Evolutionary conservation across 2,329 filamentous ascomycete genomes (phyloP).

Genomic region (Coniochaeta sp.): DNA sequence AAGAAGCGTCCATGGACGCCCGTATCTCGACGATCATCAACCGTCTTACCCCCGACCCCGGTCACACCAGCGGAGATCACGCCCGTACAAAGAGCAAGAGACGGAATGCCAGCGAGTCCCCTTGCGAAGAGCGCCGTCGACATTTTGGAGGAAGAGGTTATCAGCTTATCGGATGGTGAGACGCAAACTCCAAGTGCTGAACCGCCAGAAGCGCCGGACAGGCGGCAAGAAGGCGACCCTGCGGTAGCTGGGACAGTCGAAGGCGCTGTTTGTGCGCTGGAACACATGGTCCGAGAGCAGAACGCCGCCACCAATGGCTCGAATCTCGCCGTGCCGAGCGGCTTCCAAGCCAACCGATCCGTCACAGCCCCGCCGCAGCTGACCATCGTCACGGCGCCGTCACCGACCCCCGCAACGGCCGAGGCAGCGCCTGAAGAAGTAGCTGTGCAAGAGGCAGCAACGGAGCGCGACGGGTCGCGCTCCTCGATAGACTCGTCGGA

Average conservation of each 20-base stretch:
- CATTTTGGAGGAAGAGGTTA: not conserved
- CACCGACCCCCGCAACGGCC: slow-evolving; percentile 21
- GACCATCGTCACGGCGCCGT: slow-evolving; percentile 32
- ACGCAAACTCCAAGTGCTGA: not conserved
- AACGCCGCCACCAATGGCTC: not conserved
- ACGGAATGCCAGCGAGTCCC: not conserved
- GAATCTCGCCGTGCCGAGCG: not conserved
- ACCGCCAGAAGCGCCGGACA: not conserved
- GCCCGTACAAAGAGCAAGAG: not conserved
- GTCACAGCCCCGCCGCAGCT: slow-evolving; percentile 23
- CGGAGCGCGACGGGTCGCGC: slow-evolving; percentile 15
- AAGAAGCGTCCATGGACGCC: slow-evolving; percentile 65
- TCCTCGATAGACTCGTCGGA: slow-evolving; percentile 41
- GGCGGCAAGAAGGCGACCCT: not conserved
- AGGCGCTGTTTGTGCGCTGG: slow-evolving; percentile 2
- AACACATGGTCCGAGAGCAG: not conserved
- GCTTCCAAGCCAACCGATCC: slow-evolving; percentile 10
- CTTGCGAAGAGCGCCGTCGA: not conserved
- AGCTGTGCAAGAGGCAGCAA: slow-evolving; percentile 14
- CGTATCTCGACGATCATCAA: slow-evolving; percentile 20
- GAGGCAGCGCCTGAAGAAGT: not conserved
- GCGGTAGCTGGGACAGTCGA: slow-evolving; percentile 1
- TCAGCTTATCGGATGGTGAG: not conserved
- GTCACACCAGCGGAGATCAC: slow-evolving; percentile 7
- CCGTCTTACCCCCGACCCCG: slow-evolving; percentile 16